A percentile compares a stretch with the other conserved stretches of the same genome.
phyloP scores from a whole-genome alignment of 2,329 filamentous ascomycete species.

The Ophiosphaerella herpotricha region DNA sequence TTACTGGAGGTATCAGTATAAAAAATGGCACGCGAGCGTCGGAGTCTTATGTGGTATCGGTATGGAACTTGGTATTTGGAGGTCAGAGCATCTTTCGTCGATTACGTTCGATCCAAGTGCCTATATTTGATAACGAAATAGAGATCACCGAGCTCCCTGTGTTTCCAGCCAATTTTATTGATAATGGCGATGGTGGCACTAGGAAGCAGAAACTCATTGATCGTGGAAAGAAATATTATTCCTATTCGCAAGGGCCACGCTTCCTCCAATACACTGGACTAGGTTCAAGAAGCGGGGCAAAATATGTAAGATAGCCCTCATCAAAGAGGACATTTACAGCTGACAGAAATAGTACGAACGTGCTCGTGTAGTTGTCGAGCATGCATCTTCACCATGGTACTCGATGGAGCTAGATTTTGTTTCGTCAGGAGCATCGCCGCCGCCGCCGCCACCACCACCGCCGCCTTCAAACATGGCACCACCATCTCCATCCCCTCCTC shows the following conservation, averaged over 20 bases:
- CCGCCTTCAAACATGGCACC: not conserved
- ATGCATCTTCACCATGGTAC: not conserved
- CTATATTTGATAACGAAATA: slow-evolving; percentile 1
- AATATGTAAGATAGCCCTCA: not conserved
- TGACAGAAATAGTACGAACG: not conserved
- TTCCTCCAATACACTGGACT: slow-evolving; percentile 3
- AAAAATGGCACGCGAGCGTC: not conserved
- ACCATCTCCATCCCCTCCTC: too few species aligned
- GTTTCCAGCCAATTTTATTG: not conserved
- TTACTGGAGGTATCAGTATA: not conserved
- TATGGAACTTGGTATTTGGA: slow-evolving; percentile 1
- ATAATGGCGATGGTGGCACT: not conserved
- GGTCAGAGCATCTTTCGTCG: not conserved
- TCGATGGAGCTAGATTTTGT: too few species aligned
- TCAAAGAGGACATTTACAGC: not conserved
- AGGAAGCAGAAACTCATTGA: not conserved
- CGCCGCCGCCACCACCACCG: too few species aligned
- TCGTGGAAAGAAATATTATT: slow-evolving; percentile 4
- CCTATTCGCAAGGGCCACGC: slow-evolving; percentile 1
- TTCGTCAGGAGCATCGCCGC: too few species aligned
- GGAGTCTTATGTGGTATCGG: not conserved
- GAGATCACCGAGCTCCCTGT: slow-evolving; percentile 2
- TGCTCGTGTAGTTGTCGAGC: slow-evolving; percentile 1
- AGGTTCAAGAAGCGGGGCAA: not conserved
- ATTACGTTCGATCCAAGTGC: not conserved